Evolutionary conservation across 495 filamentous ascomycete species (phyloP).

Genomic region (Podospora anserina): DNA sequence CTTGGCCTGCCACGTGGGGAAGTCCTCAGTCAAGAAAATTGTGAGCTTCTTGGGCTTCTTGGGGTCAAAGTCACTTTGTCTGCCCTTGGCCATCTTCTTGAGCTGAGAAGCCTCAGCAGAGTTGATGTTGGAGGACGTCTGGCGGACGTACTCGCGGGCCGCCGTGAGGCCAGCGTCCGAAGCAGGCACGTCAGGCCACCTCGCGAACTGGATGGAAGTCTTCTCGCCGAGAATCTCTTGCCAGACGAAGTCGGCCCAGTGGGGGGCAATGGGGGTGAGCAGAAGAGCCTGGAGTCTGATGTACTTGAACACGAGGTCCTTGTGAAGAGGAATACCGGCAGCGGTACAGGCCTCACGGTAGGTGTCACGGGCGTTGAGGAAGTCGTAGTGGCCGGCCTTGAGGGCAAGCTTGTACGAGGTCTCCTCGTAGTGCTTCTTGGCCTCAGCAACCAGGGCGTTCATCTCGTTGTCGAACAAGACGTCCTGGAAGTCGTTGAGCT

Average conservation of each 20-base stretch:
- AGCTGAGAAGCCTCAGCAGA: slow-evolving; percentile 76
- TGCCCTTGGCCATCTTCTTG: slow-evolving; percentile 88
- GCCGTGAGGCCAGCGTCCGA: slow-evolving; percentile 64
- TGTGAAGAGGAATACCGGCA: slow-evolving; percentile 78
- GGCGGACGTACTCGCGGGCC: slow-evolving; percentile 74
- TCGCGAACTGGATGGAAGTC: slow-evolving; percentile 71
- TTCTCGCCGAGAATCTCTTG: slow-evolving; percentile 76
- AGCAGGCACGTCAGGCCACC: slow-evolving; percentile 69
- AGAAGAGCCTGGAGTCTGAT: slow-evolving; percentile 67
- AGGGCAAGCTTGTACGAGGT: slow-evolving; percentile 89
- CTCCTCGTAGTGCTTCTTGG: slow-evolving; percentile 69
- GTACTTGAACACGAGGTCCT: slow-evolving; percentile 69
- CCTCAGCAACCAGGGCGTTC: slow-evolving; percentile 74
- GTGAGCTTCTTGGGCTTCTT: slow-evolving; percentile 88
- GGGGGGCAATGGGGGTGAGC: slow-evolving; percentile 71
- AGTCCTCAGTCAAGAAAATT: slow-evolving; percentile 73
- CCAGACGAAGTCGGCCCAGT: slow-evolving; percentile 95
- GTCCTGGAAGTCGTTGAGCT: slow-evolving; percentile 77
- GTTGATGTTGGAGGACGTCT: slow-evolving; percentile 73
- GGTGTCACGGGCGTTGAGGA: slow-evolving; percentile 78
- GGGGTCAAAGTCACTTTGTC: slow-evolving; percentile 74
- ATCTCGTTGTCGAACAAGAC: slow-evolving; percentile 91
- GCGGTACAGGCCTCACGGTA: slow-evolving; percentile 79
- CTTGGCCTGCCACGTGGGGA: slow-evolving; percentile 85
- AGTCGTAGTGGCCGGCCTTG: slow-evolving; percentile 86